Percentiles rank a stretch among this genome's conserved stretches.
Evolutionary conservation across 108 stramenopile species (phyloP).

Genomic region (Discostella stelligeroides): DNA sequence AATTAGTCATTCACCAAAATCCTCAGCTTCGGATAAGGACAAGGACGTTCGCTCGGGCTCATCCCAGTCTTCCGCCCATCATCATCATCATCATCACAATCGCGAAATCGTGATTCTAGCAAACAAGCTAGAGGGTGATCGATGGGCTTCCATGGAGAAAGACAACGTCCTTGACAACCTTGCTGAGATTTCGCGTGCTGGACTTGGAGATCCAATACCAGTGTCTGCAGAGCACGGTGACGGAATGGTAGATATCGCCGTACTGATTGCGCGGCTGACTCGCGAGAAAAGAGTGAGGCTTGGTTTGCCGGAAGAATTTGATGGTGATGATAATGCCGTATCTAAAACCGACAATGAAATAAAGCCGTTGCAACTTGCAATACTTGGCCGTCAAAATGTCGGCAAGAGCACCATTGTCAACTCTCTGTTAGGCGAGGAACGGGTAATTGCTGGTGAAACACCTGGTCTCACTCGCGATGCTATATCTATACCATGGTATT

Average conservation of each 20-base stretch:
- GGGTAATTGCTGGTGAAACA: conserved; percentile 79
- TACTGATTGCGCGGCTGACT: conserved; percentile 61
- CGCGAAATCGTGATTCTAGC: conserved; percentile 68
- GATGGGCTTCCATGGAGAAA: conserved; percentile 65
- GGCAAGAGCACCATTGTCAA: conserved; percentile 91
- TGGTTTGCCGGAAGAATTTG: conserved; percentile 30
- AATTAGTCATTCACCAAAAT: conserved; percentile 35
- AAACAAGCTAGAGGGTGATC: conserved; percentile 88
- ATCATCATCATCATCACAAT: conserved; percentile 6
- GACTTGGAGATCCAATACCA: conserved; percentile 82
- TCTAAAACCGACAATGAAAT: conserved; percentile 15
- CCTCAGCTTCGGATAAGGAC: neutral
- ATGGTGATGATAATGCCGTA: conserved; percentile 20
- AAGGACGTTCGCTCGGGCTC: neutral
- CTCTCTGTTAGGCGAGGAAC: conserved; percentile 69
- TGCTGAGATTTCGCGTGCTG: conserved; percentile 66
- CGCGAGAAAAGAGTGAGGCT: conserved; percentile 49
- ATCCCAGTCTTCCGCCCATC: neutral
- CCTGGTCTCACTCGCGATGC: conserved; percentile 94
- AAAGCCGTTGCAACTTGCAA: conserved; percentile 84
- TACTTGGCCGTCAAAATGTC: conserved; percentile 90
- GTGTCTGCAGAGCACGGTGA: conserved; percentile 89
- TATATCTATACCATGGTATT: conserved; percentile 81
- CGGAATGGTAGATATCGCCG: conserved; percentile 83
- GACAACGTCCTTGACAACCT: conserved; percentile 63